Conservation (phyloP, 2,329 filamentous ascomycete species). For the Nothomitra cinnamomea region DNA sequence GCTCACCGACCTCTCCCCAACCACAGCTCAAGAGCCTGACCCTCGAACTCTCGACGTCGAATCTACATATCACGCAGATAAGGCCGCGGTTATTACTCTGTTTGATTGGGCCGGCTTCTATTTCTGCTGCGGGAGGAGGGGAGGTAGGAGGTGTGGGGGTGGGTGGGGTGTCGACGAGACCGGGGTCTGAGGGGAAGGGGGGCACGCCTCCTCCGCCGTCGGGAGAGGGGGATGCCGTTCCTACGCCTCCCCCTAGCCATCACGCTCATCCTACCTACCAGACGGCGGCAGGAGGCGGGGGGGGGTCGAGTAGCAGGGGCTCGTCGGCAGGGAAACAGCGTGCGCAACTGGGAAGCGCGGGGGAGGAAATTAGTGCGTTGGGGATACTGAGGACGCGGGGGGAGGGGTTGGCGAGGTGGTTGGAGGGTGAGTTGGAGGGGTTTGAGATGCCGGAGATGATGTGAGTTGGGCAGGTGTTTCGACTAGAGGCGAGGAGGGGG, state of each 20-base stretch:
- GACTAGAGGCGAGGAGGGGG: too few relatives aligned
- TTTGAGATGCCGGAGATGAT: conserved; percentile 4
- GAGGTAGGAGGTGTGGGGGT: background rate
- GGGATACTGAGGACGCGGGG: background rate
- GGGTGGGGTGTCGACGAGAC: background rate
- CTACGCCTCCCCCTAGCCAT: too few relatives aligned
- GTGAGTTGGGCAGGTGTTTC: too few relatives aligned
- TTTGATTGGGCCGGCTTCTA: conserved; percentile 1
- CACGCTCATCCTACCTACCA: too few relatives aligned
- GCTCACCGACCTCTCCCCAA: background rate
- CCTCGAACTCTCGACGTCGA: conserved; percentile 1
- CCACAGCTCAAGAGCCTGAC: background rate
- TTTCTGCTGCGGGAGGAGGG: background rate
- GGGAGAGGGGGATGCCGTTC: too few relatives aligned
- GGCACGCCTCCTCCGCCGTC: too few relatives aligned
- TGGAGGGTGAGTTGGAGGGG: conserved; percentile 12
- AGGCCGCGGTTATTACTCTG: conserved; percentile 2
- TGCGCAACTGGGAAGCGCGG: background rate
- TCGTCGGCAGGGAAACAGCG: background rate
- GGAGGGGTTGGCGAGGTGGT: conserved; percentile 1
- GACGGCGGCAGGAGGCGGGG: too few relatives aligned
- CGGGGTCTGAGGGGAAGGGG: background rate
- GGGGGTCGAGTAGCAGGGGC: too few relatives aligned
- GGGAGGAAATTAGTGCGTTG: background rate
- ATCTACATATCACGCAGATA: conserved; percentile 3